phyloP scores from a whole-genome alignment of 331 rosid species.

The Erythrophleum ivorense region DNA sequence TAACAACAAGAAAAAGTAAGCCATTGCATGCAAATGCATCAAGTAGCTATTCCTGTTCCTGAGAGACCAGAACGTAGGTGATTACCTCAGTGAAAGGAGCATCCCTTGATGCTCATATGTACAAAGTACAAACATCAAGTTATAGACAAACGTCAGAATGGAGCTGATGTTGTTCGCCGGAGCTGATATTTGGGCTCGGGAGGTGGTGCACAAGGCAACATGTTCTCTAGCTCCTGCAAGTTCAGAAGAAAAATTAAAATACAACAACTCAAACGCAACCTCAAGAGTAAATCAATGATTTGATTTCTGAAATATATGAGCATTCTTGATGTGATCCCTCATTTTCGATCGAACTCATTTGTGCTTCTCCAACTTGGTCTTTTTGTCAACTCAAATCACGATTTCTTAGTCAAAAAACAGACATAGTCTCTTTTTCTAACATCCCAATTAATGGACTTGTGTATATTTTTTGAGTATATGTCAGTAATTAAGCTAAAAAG shows the following conservation, averaged over 20 bases:
- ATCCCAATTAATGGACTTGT: background rate
- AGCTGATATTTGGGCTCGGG: slow-evolving; percentile 88
- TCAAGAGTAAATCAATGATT: background rate
- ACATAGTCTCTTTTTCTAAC: background rate
- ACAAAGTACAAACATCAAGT: slow-evolving; percentile 34
- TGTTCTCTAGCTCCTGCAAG: slow-evolving; percentile 73
- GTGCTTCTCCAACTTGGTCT: background rate
- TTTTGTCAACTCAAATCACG: background rate
- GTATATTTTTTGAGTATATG: background rate
- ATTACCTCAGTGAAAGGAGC: slow-evolving; percentile 9
- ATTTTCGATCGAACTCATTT: background rate
- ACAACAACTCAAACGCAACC: background rate
- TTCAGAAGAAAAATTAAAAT: background rate
- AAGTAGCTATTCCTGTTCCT: slow-evolving; percentile 10
- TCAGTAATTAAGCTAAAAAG: background rate
- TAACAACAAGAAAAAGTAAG: slow-evolving; percentile 15
- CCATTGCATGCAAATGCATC: slow-evolving; percentile 15
- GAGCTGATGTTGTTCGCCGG: slow-evolving; percentile 78
- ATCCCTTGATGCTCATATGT: slow-evolving; percentile 31
- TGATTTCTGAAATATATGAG: background rate
- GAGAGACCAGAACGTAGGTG: slow-evolving; percentile 2
- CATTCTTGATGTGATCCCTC: background rate
- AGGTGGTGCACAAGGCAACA: slow-evolving; percentile 60
- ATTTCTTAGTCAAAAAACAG: background rate
- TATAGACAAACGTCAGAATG: slow-evolving; percentile 53